A percentile compares a stretch with the other conserved stretches of the same genome.
Evolutionary conservation across 2,329 filamentous ascomycete species (phyloP).

Genomic region (Monilinia aucupariae): DNA sequence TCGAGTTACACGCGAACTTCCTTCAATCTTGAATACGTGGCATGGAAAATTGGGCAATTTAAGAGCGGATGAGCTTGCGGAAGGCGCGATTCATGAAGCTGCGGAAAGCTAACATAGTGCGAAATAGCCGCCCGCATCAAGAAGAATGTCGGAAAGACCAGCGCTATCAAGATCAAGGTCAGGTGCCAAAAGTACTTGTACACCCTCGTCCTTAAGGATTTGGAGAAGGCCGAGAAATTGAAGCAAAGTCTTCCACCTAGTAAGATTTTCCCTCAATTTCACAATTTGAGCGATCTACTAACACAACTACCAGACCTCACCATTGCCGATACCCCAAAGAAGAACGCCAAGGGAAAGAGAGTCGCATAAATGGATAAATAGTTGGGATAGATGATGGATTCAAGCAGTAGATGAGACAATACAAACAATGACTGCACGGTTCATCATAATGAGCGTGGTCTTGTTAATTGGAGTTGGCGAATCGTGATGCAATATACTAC

Average conservation of each 20-base stretch:
- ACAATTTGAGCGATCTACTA: background rate
- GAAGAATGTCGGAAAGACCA: conserved; percentile 70
- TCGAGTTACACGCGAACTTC: background rate
- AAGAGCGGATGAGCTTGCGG: background rate
- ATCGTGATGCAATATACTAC: conserved; percentile 7
- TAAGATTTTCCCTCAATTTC: conserved; percentile 48
- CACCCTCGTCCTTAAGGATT: conserved; percentile 97
- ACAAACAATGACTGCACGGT: conserved; percentile 10
- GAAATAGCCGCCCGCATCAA: conserved; percentile 78
- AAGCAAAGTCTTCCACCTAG: conserved; percentile 98
- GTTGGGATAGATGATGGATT: conserved; percentile 4
- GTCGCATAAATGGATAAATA: conserved; percentile 27
- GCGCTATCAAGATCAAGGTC: conserved; percentile 99
- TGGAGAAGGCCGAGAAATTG: conserved; percentile 99
- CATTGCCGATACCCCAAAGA: conserved; percentile 56
- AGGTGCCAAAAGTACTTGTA: conserved; percentile 94
- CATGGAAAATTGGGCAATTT: background rate
- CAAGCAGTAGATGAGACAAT: conserved; percentile 17
- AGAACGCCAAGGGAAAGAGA: conserved; percentile 46
- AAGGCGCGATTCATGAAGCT: background rate
- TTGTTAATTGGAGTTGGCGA: conserved; percentile 7
- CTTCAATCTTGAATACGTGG: background rate
- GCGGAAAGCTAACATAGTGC: conserved; percentile 21
- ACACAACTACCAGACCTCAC: conserved; percentile 43
- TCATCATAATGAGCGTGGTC: conserved; percentile 4